Percentiles rank a stretch among this genome's conserved stretches.
phyloP scores from a whole-genome alignment of 1,284 basidiomycete genomes.

The Malassezia pachydermatis region DNA sequence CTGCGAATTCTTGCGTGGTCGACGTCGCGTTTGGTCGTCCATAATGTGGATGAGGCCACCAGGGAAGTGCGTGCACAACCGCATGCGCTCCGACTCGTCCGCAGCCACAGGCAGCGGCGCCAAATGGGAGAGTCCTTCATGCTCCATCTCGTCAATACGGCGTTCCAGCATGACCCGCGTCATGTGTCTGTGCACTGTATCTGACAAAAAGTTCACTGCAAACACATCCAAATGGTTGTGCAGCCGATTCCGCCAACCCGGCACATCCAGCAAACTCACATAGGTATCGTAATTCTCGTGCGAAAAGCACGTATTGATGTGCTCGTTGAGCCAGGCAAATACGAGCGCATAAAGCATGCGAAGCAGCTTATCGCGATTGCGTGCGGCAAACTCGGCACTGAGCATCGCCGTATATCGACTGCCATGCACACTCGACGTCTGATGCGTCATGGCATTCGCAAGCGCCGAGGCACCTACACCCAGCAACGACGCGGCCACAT shows the following conservation, averaged over 20 bases:
- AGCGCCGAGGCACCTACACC: slow-evolving; percentile 67
- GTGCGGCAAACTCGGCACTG: slow-evolving; percentile 80
- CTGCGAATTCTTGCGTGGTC: slow-evolving; percentile 79
- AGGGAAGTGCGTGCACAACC: slow-evolving; percentile 73
- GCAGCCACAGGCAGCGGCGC: slow-evolving; percentile 55
- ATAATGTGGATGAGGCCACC: slow-evolving; percentile 92
- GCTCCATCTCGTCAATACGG: slow-evolving; percentile 67
- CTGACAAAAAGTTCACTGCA: slow-evolving; percentile 89
- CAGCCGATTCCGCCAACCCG: slow-evolving; percentile 61
- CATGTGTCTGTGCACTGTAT: slow-evolving; percentile 74
- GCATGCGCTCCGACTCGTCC: slow-evolving; percentile 87
- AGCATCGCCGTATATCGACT: slow-evolving; percentile 93
- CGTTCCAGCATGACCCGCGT: slow-evolving; percentile 69
- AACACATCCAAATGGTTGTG: slow-evolving; percentile 89
- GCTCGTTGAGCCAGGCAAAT: slow-evolving; percentile 92
- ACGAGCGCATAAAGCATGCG: slow-evolving; percentile 85
- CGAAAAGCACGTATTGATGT: slow-evolving; percentile 77
- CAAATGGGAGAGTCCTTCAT: slow-evolving; percentile 67
- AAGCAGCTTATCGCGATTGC: slow-evolving; percentile 84
- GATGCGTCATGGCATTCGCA: slow-evolving; percentile 78
- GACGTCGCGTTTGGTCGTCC: slow-evolving; percentile 82
- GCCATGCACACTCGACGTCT: slow-evolving; percentile 80
- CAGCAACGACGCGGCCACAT: slow-evolving; percentile 77
- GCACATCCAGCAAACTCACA: slow-evolving; percentile 88
- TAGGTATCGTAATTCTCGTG: slow-evolving; percentile 56